These are phyloP conservation scores for Helminthosporium solani DNA, from an alignment of 2,329 filamentous ascomycete species.

Conservation along the genomic window DNA sequence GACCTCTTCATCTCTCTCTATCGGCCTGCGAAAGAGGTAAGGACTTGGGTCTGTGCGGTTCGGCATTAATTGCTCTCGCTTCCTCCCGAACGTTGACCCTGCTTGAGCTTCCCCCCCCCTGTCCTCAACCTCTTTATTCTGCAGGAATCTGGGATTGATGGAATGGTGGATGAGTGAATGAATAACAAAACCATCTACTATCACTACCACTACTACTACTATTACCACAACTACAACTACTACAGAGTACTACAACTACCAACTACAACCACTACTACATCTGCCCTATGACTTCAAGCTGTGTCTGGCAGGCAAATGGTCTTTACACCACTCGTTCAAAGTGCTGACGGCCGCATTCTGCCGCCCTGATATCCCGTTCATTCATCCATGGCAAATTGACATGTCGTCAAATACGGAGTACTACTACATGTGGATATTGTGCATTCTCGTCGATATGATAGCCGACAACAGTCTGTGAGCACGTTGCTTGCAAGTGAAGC, in stretches of 20 bases:
- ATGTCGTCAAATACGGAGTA: too few relatives aligned
- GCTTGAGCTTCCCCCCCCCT: conserved; percentile 15
- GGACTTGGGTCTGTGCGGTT: conserved; percentile 30
- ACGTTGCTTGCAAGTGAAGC: conserved; percentile 5
- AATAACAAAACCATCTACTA: too few relatives aligned
- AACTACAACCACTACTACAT: too few relatives aligned
- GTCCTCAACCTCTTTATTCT: conserved; percentile 21
- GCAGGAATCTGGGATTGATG: conserved; percentile 18
- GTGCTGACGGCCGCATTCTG: conserved; percentile 3
- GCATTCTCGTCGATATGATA: conserved; percentile 7
- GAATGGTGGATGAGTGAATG: too few relatives aligned
- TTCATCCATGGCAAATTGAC: too few relatives aligned
- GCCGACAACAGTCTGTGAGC: conserved; percentile 6
- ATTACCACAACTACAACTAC: too few relatives aligned
- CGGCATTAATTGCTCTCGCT: conserved; percentile 23
- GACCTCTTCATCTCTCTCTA: too few relatives aligned
- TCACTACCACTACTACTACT: too few relatives aligned
- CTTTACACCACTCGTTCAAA: not conserved
- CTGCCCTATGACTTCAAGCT: too few relatives aligned
- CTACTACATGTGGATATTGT: not conserved
- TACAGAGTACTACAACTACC: too few relatives aligned
- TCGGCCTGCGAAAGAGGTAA: conserved; percentile 29
- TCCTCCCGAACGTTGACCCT: conserved; percentile 3
- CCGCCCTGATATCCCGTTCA: conserved; percentile 19
- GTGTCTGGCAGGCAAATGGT: too few relatives aligned